Conservation (phyloP, 148 eudicot genomes). For the Polygonum maritimum region DNA sequence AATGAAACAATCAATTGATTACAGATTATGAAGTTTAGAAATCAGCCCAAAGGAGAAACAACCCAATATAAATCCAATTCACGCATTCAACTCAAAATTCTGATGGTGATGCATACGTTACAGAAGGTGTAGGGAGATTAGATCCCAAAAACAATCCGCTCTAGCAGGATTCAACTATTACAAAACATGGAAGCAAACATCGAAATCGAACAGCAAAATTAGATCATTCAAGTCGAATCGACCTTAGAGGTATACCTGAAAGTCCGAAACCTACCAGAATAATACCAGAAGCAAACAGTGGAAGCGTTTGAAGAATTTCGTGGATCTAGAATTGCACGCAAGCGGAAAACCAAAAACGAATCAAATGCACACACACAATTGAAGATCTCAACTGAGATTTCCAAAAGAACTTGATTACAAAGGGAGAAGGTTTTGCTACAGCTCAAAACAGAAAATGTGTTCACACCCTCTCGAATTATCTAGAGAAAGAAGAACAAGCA, state of each 20-base stretch:
- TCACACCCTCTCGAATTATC: no score
- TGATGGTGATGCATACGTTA: background rate
- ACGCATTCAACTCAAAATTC: background rate
- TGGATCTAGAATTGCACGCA: no score
- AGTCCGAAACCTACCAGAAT: background rate
- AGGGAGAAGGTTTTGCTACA: no score
- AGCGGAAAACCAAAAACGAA: no score
- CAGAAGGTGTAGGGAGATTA: background rate
- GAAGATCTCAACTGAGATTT: no score
- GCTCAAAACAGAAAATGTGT: no score
- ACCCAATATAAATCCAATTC: background rate
- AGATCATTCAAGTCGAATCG: background rate
- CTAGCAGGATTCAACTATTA: background rate
- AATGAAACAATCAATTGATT: background rate
- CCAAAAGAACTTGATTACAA: no score
- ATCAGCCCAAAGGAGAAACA: background rate
- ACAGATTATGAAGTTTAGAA: background rate
- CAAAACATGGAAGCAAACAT: background rate
- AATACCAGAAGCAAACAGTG: background rate
- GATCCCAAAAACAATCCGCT: background rate
- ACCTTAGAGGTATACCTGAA: background rate
- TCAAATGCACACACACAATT: no score
- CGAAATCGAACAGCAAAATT: background rate
- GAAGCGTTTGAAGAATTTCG: no score
- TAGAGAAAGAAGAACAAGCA: no score